Percentiles rank a stretch among this genome's conserved stretches.
phyloP scores from a whole-genome alignment of 345 rosid genomes.

The Diplotaxis tenuifolia region DNA sequence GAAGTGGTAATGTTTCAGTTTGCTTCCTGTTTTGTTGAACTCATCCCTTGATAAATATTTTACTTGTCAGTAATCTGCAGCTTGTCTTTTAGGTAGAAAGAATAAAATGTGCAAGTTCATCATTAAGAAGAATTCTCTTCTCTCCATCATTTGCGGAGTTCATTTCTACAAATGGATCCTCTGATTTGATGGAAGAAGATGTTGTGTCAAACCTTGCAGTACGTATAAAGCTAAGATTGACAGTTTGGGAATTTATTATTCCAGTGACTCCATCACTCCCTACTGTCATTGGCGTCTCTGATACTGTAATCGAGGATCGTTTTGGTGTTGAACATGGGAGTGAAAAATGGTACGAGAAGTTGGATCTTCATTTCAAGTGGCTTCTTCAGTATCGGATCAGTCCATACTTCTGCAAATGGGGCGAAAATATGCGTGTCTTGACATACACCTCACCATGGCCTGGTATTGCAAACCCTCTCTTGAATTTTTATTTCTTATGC shows the following conservation, averaged over 20 bases:
- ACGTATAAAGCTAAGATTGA: slow-evolving; percentile 74
- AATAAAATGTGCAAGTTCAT: slow-evolving; percentile 69
- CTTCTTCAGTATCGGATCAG: slow-evolving; percentile 91
- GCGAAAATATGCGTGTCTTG: slow-evolving; percentile 87
- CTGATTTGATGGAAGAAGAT: slow-evolving; percentile 95
- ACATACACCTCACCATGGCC: slow-evolving; percentile 98
- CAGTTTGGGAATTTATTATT: slow-evolving; percentile 89
- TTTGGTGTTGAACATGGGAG: slow-evolving; percentile 87
- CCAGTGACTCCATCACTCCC: slow-evolving; percentile 96
- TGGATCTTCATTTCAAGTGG: slow-evolving; percentile 91
- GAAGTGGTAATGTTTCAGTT: slow-evolving; percentile 62
- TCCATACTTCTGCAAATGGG: slow-evolving; percentile 95
- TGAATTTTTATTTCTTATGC: not conserved
- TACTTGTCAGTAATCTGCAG: slow-evolving; percentile 36
- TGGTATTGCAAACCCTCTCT: slow-evolving; percentile 46
- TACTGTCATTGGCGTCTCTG: slow-evolving; percentile 97
- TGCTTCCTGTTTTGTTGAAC: not conserved
- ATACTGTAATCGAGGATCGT: slow-evolving; percentile 94
- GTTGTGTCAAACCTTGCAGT: slow-evolving; percentile 74
- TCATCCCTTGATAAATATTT: not conserved
- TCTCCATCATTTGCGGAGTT: slow-evolving; percentile 88
- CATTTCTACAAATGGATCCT: slow-evolving; percentile 71
- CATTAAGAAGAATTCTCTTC: slow-evolving; percentile 76
- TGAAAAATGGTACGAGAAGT: slow-evolving; percentile 72
- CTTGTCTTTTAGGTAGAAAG: slow-evolving; percentile 68